Evolutionary conservation across 2,329 filamentous ascomycete species (phyloP), one percentile per base, ranked within the genome.

Genomic region (Cadophora sp.): DNA sequence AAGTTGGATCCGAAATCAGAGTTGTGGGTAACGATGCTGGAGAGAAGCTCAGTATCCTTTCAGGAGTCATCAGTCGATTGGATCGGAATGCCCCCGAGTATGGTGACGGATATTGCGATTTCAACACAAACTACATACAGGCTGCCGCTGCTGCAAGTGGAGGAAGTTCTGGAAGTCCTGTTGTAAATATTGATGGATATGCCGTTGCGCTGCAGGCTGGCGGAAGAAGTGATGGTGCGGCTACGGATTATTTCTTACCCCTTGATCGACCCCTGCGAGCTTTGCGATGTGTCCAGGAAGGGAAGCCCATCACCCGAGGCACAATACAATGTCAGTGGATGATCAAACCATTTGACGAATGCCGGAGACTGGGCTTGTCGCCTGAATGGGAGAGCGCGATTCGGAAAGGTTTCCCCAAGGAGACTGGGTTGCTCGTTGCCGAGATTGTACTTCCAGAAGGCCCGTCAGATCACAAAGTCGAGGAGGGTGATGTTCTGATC

Each of bases 291-390:
- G 90, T 99, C 64, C 93, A 91, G 77, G 84, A 90, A 71, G 89
- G 88, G 41, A 86, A 89, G 73, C 86, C 86, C 1, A 90, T 99
- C 62, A 89, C 90, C n/a, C 87, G 96, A 73, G 96, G 96, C 58
- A 97, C 96, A n/a, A 97, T 99, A 59, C 96, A 99, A 80, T 97
- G 93, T 70, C 96, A 99, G 78, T 99, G 96, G 86, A 86, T 98
- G 62, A 86, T 99, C 69, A 98, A 98, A 80, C 93, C 96, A 0
- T 99, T 99, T 74, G 96, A 99, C 74, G 96, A 99, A 79, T 98
- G 96, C 79, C 89, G 95, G 64, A 87, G 96, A 67, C 83, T 99
- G 13, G 96, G 96, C 8, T 83, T 99, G 68, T 93, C 88, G 1
- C 85, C 94, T 0, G 87, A 93, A 61, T 96, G 93, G 89, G 96